Percentiles rank a stretch among this genome's conserved stretches.
Evolutionary conservation across 2,329 filamentous ascomycete species (phyloP).

Genomic region (Fusarium hainanense): DNA sequence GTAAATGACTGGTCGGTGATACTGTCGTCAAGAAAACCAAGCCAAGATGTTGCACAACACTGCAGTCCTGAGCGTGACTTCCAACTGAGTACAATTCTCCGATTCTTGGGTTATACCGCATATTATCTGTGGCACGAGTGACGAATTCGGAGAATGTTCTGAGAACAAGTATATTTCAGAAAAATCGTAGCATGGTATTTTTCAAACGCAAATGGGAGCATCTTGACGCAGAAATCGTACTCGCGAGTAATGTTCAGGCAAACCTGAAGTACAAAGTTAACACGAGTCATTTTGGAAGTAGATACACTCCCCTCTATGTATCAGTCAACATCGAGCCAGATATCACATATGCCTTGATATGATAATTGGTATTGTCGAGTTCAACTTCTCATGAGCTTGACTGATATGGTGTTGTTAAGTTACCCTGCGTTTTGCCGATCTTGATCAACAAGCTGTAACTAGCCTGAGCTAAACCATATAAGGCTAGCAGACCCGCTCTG

Average conservation of each 20-base stretch:
- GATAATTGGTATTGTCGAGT: not conserved
- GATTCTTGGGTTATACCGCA: constrained; percentile 5
- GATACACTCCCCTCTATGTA: too few relatives aligned
- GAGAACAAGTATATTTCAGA: constrained; percentile 1
- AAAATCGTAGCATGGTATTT: not conserved
- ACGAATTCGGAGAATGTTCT: constrained; percentile 21
- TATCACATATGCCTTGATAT: not conserved
- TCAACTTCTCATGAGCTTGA: not conserved
- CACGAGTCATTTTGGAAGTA: rapidly evolving
- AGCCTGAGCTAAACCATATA: constrained; percentile 20
- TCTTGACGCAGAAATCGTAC: rapidly evolving
- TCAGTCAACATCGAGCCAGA: not conserved
- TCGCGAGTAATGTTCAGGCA: rapidly evolving
- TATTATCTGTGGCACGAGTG: constrained; percentile 15
- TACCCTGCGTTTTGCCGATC: constrained; percentile 6
- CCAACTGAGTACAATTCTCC: constrained; percentile 35
- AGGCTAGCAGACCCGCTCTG: constrained; percentile 30
- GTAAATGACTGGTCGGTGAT: not conserved
- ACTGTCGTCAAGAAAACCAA: constrained; percentile 11
- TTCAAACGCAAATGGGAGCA: not conserved
- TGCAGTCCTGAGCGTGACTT: constrained; percentile 25
- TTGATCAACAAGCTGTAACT: constrained; percentile 9
- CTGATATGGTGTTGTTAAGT: not conserved
- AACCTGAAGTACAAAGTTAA: not conserved
- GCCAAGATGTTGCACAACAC: constrained; percentile 5